Percentiles rank a stretch among this genome's conserved stretches.
Evolutionary conservation across 2,329 filamentous ascomycete species (phyloP).

Genomic region (Epicoccum sorghinum): DNA sequence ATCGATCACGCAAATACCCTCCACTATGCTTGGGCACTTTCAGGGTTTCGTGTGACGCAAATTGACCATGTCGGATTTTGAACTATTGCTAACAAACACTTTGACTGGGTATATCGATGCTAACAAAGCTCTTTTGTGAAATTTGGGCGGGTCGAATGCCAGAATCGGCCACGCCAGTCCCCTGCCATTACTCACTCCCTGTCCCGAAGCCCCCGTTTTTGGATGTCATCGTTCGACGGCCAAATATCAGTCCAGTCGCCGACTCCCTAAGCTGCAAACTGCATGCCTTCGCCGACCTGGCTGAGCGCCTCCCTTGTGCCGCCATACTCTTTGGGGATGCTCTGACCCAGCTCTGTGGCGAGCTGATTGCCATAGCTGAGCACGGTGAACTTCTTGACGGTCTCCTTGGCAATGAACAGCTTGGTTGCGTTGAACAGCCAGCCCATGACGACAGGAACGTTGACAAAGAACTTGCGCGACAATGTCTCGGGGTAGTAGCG

Average conservation of each 20-base stretch:
- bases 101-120: slow-evolving; percentile 22
- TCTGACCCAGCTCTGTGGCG: slow-evolving; percentile 67
- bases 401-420: slow-evolving; percentile 55
- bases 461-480: slow-evolving; percentile 93
- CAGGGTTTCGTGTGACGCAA: not conserved
- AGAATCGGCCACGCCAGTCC: not conserved
- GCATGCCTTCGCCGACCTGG: slow-evolving; percentile 51
- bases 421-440: slow-evolving; percentile 64
- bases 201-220: not conserved
- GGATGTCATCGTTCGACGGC: not conserved
- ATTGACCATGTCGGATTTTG: not conserved
- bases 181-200: slow-evolving; percentile 27
- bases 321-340: slow-evolving; percentile 78
- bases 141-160: not conserved
- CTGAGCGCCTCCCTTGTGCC: slow-evolving; percentile 67
- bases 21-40: not conserved
- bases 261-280: slow-evolving; percentile 31
- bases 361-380: slow-evolving; percentile 68
- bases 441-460: slow-evolving; percentile 89
- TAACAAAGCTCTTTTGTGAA: slow-evolving; percentile 13
- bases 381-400: slow-evolving; percentile 57
- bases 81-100: not conserved
- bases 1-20: not conserved
- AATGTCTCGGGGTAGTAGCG: slow-evolving; percentile 89
- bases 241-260: not conserved